Conservation (phyloP, 2,329 filamentous ascomycete species). For the Nakataea oryzae region DNA sequence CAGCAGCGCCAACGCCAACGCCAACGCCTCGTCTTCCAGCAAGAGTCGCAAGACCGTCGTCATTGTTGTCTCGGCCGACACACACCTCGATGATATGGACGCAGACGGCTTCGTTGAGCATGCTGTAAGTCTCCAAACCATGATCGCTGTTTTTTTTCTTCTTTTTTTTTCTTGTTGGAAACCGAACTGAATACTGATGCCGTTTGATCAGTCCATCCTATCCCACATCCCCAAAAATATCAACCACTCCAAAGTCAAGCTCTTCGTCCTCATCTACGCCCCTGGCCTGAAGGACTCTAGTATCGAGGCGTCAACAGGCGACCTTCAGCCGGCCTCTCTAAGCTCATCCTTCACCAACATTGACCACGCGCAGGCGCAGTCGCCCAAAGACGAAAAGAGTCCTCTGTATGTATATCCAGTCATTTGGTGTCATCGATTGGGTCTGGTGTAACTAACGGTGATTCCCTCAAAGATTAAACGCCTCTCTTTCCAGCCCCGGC, state of each 20-base stretch:
- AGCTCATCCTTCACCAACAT: constrained; percentile 87
- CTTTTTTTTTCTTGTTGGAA: neutral
- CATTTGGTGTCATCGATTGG: neutral
- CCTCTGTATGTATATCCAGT: constrained; percentile 34
- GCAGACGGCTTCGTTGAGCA: constrained; percentile 61
- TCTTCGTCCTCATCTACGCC: constrained; percentile 85
- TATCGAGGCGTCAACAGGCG: constrained; percentile 34
- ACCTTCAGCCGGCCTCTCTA: constrained; percentile 50
- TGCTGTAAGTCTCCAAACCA: constrained; percentile 51
- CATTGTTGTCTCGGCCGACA: constrained; percentile 77
- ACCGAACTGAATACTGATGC: neutral
- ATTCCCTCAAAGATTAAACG: constrained; percentile 27
- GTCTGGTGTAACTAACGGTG: constrained; percentile 20
- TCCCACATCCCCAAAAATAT: constrained; percentile 76
- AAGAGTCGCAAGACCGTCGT: constrained; percentile 69
- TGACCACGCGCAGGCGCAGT: constrained; percentile 59
- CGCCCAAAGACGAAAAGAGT: constrained; percentile 55
- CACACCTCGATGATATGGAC: constrained; percentile 44
- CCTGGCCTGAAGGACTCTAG: constrained; percentile 63
- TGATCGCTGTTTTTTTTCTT: neutral
- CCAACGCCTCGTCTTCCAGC: constrained; percentile 14
- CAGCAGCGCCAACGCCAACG: too few species aligned
- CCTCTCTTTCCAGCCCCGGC: constrained; percentile 41
- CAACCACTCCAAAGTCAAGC: constrained; percentile 61
- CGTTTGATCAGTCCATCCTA: constrained; percentile 58